Conservation (phyloP, 2,329 filamentous ascomycete species). For the Penicillium sp. region DNA sequence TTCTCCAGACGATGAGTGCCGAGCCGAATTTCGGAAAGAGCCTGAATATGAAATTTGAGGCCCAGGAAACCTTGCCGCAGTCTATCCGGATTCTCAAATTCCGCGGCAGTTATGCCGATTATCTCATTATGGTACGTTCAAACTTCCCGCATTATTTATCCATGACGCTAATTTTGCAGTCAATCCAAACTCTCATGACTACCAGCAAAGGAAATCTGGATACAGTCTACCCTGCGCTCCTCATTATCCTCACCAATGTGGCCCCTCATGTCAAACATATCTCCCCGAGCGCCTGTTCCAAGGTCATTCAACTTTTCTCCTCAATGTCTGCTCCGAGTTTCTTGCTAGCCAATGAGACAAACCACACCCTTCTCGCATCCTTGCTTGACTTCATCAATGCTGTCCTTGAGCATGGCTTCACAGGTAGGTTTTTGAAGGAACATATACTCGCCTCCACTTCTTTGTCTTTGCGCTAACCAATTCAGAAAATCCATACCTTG, state of each 20-base stretch:
- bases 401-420: constrained; percentile 85
- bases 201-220: constrained; percentile 87
- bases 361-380: constrained; percentile 78
- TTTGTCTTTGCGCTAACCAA: constrained; percentile 24
- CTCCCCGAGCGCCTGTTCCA: constrained; percentile 73
- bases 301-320: constrained; percentile 82
- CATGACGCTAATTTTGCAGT: constrained; percentile 55
- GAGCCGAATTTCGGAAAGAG: constrained; percentile 88
- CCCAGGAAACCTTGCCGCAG: constrained; percentile 81
- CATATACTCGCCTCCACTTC: not conserved
- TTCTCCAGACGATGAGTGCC: constrained; percentile 91
- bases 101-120: constrained; percentile 88
- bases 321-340: constrained; percentile 95
- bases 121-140: constrained; percentile 74
- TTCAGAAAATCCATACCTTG: constrained; percentile 76
- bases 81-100: constrained; percentile 84
- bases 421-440: constrained; percentile 57
- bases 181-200: constrained; percentile 88
- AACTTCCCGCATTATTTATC: not conserved
- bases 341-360: constrained; percentile 86
- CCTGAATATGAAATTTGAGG: constrained; percentile 85
- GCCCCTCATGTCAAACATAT: constrained; percentile 80
- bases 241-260: constrained; percentile 93
- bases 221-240: constrained; percentile 85
- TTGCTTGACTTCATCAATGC: constrained; percentile 87